Evolutionary conservation across 2,329 filamentous ascomycete genomes (phyloP).

Genomic region (Diplocarpon mali): DNA sequence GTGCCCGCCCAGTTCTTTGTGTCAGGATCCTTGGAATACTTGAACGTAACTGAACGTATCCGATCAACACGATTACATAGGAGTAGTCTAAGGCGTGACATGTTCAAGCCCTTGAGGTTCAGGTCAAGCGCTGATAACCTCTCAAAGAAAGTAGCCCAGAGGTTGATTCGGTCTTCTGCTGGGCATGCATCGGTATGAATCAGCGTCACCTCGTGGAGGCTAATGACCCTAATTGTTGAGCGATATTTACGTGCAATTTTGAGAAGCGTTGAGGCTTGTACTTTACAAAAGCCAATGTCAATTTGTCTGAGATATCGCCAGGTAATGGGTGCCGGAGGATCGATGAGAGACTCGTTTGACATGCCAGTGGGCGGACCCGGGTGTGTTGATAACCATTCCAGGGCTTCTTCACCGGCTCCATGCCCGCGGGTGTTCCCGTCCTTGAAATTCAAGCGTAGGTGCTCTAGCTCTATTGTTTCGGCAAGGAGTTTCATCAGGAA

Average conservation of each 20-base stretch:
- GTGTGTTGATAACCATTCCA: constrained; percentile 9
- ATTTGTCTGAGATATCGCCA: constrained; percentile 31
- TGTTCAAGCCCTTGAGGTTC: constrained; percentile 8
- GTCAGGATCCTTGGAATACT: not conserved
- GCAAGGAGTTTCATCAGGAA: constrained; percentile 23
- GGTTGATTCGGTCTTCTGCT: constrained; percentile 20
- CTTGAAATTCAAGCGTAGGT: constrained; percentile 46
- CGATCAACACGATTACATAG: not conserved
- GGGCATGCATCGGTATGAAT: constrained; percentile 15
- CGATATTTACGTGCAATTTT: constrained; percentile 33
- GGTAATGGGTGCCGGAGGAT: constrained; percentile 20
- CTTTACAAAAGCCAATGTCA: constrained; percentile 33
- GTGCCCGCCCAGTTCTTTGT: constrained; percentile 11
- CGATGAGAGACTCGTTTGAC: not conserved
- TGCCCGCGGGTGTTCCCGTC: too few species aligned
- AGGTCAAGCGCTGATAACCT: constrained; percentile 23
- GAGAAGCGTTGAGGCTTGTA: constrained; percentile 27
- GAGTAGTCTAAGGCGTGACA: constrained; percentile 6
- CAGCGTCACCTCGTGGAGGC: constrained; percentile 33
- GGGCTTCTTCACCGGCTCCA: constrained; percentile 1
- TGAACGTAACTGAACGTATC: constrained; percentile 4
- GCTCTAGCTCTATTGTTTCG: constrained; percentile 33
- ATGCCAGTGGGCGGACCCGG: not conserved
- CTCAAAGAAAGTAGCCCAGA: constrained; percentile 33
- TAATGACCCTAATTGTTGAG: constrained; percentile 33